Conservation (phyloP, 2,329 filamentous ascomycete species). For the Diaporthe helianthi region DNA sequence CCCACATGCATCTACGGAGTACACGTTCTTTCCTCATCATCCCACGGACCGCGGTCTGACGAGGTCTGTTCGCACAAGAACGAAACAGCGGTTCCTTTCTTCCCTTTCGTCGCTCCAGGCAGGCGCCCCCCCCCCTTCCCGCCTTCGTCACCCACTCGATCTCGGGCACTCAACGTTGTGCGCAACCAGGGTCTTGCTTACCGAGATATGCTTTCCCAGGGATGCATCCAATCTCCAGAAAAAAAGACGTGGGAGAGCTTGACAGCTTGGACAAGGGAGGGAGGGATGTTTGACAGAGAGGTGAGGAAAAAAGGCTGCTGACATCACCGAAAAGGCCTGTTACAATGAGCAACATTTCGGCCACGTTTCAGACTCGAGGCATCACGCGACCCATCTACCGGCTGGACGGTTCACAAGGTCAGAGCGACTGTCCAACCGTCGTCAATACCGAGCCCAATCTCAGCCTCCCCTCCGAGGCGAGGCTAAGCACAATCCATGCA, state of each 20-base stretch:
- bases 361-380: conserved; percentile 31
- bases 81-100: neutral
- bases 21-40: too few species aligned
- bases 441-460: neutral
- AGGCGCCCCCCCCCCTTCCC: neutral
- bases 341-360: conserved; percentile 11
- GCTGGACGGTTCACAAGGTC: conserved; percentile 11
- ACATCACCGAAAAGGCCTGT: conserved; percentile 14
- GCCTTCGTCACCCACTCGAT: conserved; percentile 7
- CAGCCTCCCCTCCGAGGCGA: conserved; percentile 9
- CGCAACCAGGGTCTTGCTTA: conserved; percentile 5
- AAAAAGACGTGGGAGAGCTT: neutral
- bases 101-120: neutral
- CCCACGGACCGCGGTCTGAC: too few species aligned
- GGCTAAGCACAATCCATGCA: conserved; percentile 1
- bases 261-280: too few species aligned
- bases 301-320: neutral
- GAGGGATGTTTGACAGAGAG: too few species aligned
- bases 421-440: neutral
- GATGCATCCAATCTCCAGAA: conserved; percentile 11
- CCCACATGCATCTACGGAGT: too few species aligned
- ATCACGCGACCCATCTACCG: conserved; percentile 18
- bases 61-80: conserved; percentile 8
- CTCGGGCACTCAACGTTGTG: conserved; percentile 12
- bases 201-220: neutral